Conservation (phyloP, 768 basidiomycete genomes). For the Phanerochaete carnosa region DNA sequence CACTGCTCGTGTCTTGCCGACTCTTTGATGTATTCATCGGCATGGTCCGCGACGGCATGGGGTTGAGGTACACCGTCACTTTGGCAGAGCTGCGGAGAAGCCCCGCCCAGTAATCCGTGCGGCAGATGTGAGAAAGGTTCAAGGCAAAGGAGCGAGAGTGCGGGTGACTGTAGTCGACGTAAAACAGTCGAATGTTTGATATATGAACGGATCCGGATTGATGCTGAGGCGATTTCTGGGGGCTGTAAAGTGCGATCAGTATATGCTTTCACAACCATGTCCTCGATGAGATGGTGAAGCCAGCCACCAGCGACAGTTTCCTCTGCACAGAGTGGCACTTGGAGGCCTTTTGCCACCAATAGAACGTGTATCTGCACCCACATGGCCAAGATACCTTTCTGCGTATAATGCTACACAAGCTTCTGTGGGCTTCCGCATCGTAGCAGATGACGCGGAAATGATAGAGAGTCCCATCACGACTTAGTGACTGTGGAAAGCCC, state of each 20-base stretch:
- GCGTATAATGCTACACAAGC: too few species aligned
- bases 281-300: too few species aligned
- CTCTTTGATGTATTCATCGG: constrained; percentile 25
- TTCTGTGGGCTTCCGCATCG: too few species aligned
- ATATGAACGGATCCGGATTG: constrained; percentile 71
- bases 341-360: too few species aligned
- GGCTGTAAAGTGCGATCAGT: constrained; percentile 39
- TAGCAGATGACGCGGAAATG: too few species aligned
- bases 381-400: too few species aligned
- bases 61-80: constrained; percentile 69
- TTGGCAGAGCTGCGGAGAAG: constrained; percentile 89
- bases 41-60: constrained; percentile 2
- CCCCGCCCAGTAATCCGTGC: constrained; percentile 88
- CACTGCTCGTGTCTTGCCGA: constrained; percentile 22
- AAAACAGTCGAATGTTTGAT: constrained; percentile 85
- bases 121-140: constrained; percentile 58
- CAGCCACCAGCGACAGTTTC: too few species aligned
- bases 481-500: neutral
- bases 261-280: neutral
- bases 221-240: constrained; percentile 78
- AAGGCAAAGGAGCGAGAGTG: constrained; percentile 62
- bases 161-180: constrained; percentile 54
- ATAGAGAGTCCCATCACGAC: too few species aligned
- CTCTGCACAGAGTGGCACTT: too few species aligned
- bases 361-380: too few species aligned